phyloP scores from a whole-genome alignment of 2,329 filamentous ascomycete genomes.

The Penicillium polonicum region DNA sequence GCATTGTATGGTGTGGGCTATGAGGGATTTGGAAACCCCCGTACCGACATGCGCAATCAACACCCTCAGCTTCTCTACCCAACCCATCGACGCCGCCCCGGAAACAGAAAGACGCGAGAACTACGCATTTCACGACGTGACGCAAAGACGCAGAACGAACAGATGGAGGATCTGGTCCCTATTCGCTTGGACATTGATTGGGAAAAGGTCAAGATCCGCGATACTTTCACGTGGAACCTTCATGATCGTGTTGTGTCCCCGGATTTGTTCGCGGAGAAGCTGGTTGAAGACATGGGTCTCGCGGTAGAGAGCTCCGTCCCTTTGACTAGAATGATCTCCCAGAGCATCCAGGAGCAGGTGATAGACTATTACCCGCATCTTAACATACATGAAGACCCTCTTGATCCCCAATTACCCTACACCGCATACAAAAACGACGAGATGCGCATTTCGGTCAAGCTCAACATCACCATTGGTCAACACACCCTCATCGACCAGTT shows the following conservation, averaged over 20 bases:
- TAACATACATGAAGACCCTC: constrained; percentile 81
- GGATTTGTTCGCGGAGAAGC: constrained; percentile 80
- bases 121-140: constrained; percentile 77
- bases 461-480: constrained; percentile 95
- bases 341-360: constrained; percentile 81
- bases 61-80: constrained; percentile 76
- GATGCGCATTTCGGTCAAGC: constrained; percentile 92
- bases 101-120: constrained; percentile 70
- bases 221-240: constrained; percentile 98
- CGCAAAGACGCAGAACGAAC: constrained; percentile 79
- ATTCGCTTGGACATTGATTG: constrained; percentile 90
- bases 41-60: constrained; percentile 68
- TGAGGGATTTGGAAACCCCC: constrained; percentile 81
- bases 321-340: constrained; percentile 62
- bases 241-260: constrained; percentile 80
- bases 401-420: constrained; percentile 88
- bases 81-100: constrained; percentile 69
- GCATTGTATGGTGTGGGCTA: constrained; percentile 71
- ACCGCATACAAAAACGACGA: constrained; percentile 97
- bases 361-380: constrained; percentile 92
- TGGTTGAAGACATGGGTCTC: constrained; percentile 82
- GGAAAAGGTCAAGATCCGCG: constrained; percentile 91
- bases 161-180: constrained; percentile 86
- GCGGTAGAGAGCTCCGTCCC: constrained; percentile 63
- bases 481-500: constrained; percentile 96